Base-by-base conservation (phyloP, 805 yeast genomes). In the Candida berthetii region DNA sequence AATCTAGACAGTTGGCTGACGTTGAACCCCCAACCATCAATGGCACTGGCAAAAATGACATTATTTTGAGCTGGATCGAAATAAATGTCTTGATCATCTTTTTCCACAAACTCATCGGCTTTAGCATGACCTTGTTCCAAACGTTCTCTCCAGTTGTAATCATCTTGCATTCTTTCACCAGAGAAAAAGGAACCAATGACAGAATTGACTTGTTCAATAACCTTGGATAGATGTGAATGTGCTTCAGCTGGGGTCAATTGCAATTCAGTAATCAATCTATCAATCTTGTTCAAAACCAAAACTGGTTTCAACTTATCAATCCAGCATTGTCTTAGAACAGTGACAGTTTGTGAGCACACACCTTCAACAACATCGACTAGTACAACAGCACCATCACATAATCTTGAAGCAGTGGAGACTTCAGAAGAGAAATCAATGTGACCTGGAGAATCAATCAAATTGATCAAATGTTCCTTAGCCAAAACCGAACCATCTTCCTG, bases 11-110 rank as follows among this genome's bases (percentile, higher is more conserved):
- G 85, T 49, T 93, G 96, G 39, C 86, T 78, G 38, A 93, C 71
- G 35, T 87, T 85, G 61, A 93, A 93, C 1, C 98, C 99, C 98
- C 99, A 93, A 11, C 98, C 98, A 64, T 93, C 99, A 16, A 85
- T 71, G 1, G 99, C 99, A 24, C 81, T 72, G 1, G 96, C 91
- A 67, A 91, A 91, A 0, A 91, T 78, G 5, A 91, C 96, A 55
- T 91, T 91, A 57, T 88, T 88, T 49, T 78, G 74, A 39, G 83
- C 85, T 0, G 99, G 99, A 15, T 86, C 73, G 48, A 91, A 91
- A 58, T 90, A 90, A 20, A 90, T 64, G 52, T 82, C 95, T 29
- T 81, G 76, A 58, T 90, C 98, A 48, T 80, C 85, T 45, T 73
- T 74, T 49, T 87, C 96, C 18, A 82, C 72, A 54, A 71, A 85